Conservation (phyloP, 2,329 filamentous ascomycete genomes). For the Aureobasidium sp. region DNA sequence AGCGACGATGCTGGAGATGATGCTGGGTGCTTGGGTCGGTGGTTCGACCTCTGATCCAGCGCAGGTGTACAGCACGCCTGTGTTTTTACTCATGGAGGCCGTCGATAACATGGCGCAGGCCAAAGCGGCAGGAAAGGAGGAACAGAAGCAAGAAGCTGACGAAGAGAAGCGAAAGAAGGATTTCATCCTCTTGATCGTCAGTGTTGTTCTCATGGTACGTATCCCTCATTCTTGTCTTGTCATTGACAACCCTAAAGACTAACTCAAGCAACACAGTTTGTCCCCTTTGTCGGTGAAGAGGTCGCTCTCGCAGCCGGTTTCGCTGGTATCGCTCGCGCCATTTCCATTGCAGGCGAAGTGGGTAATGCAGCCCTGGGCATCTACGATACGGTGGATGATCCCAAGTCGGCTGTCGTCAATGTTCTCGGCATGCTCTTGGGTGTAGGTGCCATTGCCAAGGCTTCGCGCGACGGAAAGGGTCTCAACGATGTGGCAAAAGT, state of each 20-base stretch:
- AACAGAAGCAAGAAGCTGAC: constrained; percentile 19
- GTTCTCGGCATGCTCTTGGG: too few relatives aligned
- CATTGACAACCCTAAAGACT: background rate
- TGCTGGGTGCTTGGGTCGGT: constrained; percentile 7
- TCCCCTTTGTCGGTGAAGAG: constrained; percentile 23
- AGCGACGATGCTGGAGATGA: constrained; percentile 21
- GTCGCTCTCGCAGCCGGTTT: constrained; percentile 18
- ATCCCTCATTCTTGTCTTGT: constrained; percentile 2
- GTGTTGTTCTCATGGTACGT: constrained; percentile 23
- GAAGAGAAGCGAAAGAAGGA: constrained; percentile 21
- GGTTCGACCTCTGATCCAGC: constrained; percentile 18
- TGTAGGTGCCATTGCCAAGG: too few relatives aligned
- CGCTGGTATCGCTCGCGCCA: constrained; percentile 12
- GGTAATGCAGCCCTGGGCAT: constrained; percentile 21
- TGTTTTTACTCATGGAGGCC: constrained; percentile 23
- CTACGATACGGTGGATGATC: constrained; percentile 24
- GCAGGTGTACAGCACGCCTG: constrained; percentile 21
- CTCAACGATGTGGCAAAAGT: constrained; percentile 16
- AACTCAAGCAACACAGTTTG: constrained; percentile 14
- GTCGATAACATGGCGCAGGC: constrained; percentile 23
- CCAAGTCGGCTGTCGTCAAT: background rate
- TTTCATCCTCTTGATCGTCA: constrained; percentile 23
- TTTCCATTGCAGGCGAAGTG: constrained; percentile 22
- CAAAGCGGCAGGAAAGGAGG: constrained; percentile 18
- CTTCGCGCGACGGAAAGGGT: background rate